These are phyloP conservation scores for Ogataea nonfermentans DNA, from an alignment of 805 yeast species.

Conservation along the genomic window DNA sequence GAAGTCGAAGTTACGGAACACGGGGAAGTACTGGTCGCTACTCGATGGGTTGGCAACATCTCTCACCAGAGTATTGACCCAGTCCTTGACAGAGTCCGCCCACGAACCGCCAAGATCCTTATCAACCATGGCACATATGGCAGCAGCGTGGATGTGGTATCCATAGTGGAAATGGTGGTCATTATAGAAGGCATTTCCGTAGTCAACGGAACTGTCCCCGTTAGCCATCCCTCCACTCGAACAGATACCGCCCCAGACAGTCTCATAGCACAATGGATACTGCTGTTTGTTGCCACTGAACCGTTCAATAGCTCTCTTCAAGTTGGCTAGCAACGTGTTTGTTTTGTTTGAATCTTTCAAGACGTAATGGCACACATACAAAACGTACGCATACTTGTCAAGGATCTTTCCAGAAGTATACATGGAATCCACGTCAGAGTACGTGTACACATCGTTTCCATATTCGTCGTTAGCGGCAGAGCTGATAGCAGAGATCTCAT, in stretches of 20 bases:
- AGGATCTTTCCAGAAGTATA: constrained; percentile 84
- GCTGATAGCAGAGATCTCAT: constrained; percentile 23
- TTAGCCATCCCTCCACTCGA: constrained; percentile 57
- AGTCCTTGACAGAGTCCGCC: constrained; percentile 46
- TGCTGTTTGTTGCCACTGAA: constrained; percentile 66
- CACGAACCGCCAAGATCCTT: constrained; percentile 47
- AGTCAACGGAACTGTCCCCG: constrained; percentile 55
- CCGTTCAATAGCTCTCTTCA: constrained; percentile 64
- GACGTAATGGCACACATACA: constrained; percentile 66
- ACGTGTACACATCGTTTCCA: constrained; percentile 41
- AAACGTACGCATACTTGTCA: constrained; percentile 83
- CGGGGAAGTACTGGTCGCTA: constrained; percentile 54
- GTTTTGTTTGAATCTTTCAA: constrained; percentile 55
- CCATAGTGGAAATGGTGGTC: constrained; percentile 81
- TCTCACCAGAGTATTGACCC: constrained; percentile 58
- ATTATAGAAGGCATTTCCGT: constrained; percentile 68
- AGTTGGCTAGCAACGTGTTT: constrained; percentile 46
- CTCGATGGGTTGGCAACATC: constrained; percentile 62
- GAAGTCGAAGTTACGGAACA: constrained; percentile 62
- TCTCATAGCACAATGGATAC: constrained; percentile 72
- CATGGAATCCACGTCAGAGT: constrained; percentile 47
- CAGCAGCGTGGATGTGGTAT: constrained; percentile 69
- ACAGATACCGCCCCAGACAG: constrained; percentile 69
- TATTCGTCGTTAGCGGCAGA: constrained; percentile 39
- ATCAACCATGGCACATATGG: constrained; percentile 58